Evolutionary conservation across 75 land plant genomes (phyloP).

Genomic region (Ceratopteris richardii): DNA sequence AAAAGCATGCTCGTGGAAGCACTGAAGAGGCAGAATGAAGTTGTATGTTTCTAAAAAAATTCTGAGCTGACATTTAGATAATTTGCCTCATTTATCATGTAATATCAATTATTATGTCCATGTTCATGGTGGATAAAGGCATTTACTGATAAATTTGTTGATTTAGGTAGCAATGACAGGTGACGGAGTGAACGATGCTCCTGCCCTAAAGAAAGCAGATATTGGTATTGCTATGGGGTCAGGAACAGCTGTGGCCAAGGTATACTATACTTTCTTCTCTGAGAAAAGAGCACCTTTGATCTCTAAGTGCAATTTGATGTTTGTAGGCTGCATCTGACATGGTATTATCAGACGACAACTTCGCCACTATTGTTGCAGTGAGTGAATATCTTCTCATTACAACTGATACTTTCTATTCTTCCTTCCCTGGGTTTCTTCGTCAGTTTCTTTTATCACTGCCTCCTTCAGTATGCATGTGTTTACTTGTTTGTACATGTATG

Average conservation of each 20-base stretch:
- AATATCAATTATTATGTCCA: too few species aligned
- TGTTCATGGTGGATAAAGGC: too few species aligned
- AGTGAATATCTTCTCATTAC: constrained; percentile 11
- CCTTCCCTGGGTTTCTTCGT: too few species aligned
- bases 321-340: constrained; percentile 96
- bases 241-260: constrained; percentile 99
- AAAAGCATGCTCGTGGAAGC: constrained; percentile 97
- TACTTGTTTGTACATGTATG: too few species aligned
- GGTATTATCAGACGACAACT: constrained; percentile 97
- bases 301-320: neutral
- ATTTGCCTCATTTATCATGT: too few species aligned
- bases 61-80: too few species aligned
- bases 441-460: too few species aligned
- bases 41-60: constrained; percentile 61
- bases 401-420: too few species aligned
- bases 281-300: neutral
- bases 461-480: too few species aligned
- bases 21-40: constrained; percentile 87
- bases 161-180: constrained; percentile 98
- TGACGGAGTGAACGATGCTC: constrained; percentile 99
- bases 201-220: constrained; percentile 94
- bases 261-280: constrained; percentile 10
- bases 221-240: constrained; percentile 99
- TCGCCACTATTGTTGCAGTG: constrained; percentile 93
- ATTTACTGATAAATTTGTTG: neutral